Evolutionary conservation across 2,329 filamentous ascomycete species (phyloP).

Genomic region (Colletotrichum cereale): DNA sequence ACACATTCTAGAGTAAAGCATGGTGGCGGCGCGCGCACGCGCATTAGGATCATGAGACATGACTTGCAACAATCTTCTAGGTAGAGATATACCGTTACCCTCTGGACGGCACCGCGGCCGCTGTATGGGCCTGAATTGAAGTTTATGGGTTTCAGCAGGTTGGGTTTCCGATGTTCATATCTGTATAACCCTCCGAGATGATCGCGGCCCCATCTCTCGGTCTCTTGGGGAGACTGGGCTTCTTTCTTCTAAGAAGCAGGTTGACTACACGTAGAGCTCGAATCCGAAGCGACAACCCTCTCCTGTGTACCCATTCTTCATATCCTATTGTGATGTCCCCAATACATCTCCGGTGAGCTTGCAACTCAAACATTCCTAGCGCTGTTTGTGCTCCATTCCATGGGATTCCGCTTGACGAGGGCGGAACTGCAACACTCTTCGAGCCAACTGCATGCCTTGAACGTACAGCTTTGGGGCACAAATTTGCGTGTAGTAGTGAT

Average conservation of each 20-base stretch:
- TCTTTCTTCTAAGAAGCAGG: not conserved
- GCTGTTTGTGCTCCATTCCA: not conserved
- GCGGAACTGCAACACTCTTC: too few species aligned
- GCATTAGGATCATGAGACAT: constrained; percentile 38
- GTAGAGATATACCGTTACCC: constrained; percentile 33
- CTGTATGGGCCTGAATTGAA: constrained; percentile 24
- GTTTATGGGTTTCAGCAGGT: constrained; percentile 11
- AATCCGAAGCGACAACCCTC: not conserved
- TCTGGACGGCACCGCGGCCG: constrained; percentile 9
- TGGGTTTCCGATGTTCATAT: not conserved
- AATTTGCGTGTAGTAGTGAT: not conserved
- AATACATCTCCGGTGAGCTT: not conserved
- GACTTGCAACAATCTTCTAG: constrained; percentile 37
- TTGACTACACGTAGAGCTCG: not conserved
- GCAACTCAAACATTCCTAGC: not conserved
- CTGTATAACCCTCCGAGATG: not conserved
- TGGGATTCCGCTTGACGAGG: not conserved
- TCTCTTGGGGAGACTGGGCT: too few species aligned
- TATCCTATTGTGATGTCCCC: not conserved
- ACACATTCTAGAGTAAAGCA: constrained; percentile 34
- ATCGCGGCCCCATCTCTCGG: not conserved
- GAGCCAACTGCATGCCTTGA: not conserved
- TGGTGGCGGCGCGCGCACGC: constrained; percentile 15
- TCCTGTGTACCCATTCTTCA: not conserved
- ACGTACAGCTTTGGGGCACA: not conserved